Conservation (phyloP, 2,329 filamentous ascomycete genomes). For the Alternaria conjuncta region DNA sequence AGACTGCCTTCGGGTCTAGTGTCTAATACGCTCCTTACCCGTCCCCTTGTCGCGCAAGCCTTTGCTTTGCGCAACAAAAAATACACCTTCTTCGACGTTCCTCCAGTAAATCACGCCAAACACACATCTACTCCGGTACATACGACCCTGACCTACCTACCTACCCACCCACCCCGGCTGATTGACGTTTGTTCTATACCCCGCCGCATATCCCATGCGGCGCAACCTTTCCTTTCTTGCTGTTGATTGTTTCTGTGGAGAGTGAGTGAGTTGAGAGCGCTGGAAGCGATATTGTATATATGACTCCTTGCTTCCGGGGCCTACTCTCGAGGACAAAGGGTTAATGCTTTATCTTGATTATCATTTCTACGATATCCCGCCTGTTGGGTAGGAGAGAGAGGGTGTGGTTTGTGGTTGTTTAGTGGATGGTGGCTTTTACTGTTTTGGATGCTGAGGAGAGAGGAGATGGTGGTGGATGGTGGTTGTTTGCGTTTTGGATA, state of each 20-base stretch:
- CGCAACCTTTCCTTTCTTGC: constrained; percentile 9
- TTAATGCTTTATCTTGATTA: constrained; percentile 19
- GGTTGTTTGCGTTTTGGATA: constrained; percentile 5
- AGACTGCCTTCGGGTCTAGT: constrained; percentile 20
- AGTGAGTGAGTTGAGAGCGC: neutral
- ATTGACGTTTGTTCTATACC: constrained; percentile 34
- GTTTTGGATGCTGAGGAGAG: neutral
- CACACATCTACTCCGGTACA: constrained; percentile 3
- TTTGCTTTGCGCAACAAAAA: constrained; percentile 5
- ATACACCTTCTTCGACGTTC: constrained; percentile 21
- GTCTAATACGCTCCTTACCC: constrained; percentile 34
- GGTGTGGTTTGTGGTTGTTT: neutral
- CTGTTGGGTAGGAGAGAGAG: constrained; percentile 6
- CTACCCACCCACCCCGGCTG: constrained; percentile 13
- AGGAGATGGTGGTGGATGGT: neutral
- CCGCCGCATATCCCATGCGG: constrained; percentile 17
- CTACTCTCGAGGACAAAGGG: neutral
- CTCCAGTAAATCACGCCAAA: constrained; percentile 8
- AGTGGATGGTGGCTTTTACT: neutral
- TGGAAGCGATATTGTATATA: constrained; percentile 24
- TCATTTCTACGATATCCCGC: constrained; percentile 23
- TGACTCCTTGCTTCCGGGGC: neutral
- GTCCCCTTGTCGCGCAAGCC: constrained; percentile 14
- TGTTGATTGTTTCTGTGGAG: constrained; percentile 2
- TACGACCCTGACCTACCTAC: constrained; percentile 1